Evolutionary conservation across 129 eudicot genomes (phyloP).

Genomic region (Helichrysum umbraculigerum): DNA sequence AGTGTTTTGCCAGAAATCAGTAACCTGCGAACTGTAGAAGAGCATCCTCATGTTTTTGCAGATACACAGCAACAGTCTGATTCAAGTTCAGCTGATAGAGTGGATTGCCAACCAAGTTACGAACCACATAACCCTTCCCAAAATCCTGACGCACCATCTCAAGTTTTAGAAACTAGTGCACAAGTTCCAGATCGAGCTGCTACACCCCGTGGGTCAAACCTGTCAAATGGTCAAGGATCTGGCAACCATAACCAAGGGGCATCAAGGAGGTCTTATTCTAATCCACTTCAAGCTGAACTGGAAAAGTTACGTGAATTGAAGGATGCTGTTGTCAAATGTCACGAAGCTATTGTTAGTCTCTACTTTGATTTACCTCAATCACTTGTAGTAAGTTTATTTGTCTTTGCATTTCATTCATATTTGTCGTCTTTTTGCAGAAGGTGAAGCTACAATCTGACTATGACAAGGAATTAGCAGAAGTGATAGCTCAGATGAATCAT

Average conservation of each 20-base stretch:
- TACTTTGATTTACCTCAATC: not conserved
- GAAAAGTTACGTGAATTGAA: conserved; percentile 49
- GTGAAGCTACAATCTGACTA: conserved; percentile 55
- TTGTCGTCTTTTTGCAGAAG: conserved; percentile 48
- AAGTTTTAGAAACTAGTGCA: conserved; percentile 16
- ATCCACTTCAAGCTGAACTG: conserved; percentile 66
- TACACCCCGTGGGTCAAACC: conserved; percentile 24
- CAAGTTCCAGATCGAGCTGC: conserved; percentile 30
- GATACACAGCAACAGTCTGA: conserved; percentile 23
- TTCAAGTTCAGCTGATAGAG: conserved; percentile 6
- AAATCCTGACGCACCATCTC: conserved; percentile 23
- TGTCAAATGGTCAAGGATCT: conserved; percentile 26
- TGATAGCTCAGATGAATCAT: conserved; percentile 43
- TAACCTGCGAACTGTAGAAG: conserved; percentile 22
- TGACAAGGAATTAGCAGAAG: conserved; percentile 66
- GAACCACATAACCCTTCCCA: conserved; percentile 21
- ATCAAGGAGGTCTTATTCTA: conserved; percentile 27
- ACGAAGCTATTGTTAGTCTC: conserved; percentile 54
- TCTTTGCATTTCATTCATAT: conserved; percentile 16
- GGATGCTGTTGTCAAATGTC: conserved; percentile 33
- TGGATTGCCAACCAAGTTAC: conserved; percentile 6
- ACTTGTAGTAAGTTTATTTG: conserved; percentile 12
- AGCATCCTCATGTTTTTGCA: not conserved
- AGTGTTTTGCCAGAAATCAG: conserved; percentile 13
- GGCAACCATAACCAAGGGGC: conserved; percentile 26